Evolutionary conservation across 1,284 basidiomycete genomes (phyloP).

Genomic region (Leccinum subfulvum): DNA sequence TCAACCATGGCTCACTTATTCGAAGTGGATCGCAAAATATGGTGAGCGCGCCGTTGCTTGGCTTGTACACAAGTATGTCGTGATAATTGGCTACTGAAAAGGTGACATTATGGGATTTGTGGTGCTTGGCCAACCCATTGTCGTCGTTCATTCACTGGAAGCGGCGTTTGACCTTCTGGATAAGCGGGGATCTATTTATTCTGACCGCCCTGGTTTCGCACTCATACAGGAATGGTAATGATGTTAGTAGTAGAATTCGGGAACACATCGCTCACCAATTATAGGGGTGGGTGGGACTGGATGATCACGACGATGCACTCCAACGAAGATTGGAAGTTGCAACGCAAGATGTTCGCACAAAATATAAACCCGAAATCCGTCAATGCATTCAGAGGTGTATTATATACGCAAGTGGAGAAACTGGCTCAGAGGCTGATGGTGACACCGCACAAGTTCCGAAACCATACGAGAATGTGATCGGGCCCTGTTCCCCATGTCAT

Average conservation of each 20-base stretch:
- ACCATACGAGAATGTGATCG: slow-evolving; percentile 3
- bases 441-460: slow-evolving; percentile 3
- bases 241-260: not conserved
- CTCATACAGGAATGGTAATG: slow-evolving; percentile 7
- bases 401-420: not conserved
- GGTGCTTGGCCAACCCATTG: slow-evolving; percentile 11
- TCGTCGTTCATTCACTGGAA: slow-evolving; percentile 3
- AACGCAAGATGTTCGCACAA: slow-evolving; percentile 8
- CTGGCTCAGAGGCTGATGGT: slow-evolving; percentile 2
- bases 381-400: not conserved
- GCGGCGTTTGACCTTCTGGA: slow-evolving; percentile 7
- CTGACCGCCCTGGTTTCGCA: slow-evolving; percentile 8
- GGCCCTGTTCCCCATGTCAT: not conserved
- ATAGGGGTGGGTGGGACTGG: slow-evolving; percentile 11
- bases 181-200: slow-evolving; percentile 10
- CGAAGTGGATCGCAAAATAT: slow-evolving; percentile 6
- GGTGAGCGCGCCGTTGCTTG: not conserved
- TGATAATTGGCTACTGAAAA: not conserved
- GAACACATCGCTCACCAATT: not conserved
- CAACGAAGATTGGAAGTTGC: slow-evolving; percentile 4
- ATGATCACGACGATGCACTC: slow-evolving; percentile 9
- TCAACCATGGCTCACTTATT: slow-evolving; percentile 9
- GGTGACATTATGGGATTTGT: slow-evolving; percentile 6
- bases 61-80: not conserved
- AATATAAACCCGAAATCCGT: slow-evolving; percentile 3